These are phyloP conservation scores for Exophiala spinifera DNA, from an alignment of 2,329 filamentous ascomycete species.

Conservation along the genomic window DNA sequence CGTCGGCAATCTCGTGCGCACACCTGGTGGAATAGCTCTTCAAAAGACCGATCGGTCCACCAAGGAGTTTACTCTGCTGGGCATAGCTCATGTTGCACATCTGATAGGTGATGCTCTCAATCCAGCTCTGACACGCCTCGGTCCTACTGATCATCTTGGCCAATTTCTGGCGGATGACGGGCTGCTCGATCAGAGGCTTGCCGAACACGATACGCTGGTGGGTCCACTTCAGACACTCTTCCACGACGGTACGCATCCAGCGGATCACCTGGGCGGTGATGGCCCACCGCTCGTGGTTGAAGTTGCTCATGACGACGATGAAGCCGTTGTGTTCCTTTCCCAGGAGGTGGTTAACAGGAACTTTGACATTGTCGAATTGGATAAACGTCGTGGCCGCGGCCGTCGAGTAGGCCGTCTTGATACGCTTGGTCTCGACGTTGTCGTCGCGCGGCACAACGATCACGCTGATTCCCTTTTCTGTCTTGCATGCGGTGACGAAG, in stretches of 20 bases:
- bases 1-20: conserved; percentile 67
- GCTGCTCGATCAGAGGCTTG: conserved; percentile 68
- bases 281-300: conserved; percentile 74
- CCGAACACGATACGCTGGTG: conserved; percentile 74
- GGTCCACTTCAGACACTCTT: conserved; percentile 69
- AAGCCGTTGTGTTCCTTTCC: conserved; percentile 69
- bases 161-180: conserved; percentile 68
- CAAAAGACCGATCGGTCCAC: conserved; percentile 67
- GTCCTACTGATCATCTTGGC: conserved; percentile 67
- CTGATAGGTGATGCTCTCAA: conserved; percentile 37
- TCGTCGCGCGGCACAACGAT: conserved; percentile 66
- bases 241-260: conserved; percentile 58
- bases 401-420: conserved; percentile 65
- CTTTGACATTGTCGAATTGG: conserved; percentile 70
- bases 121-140: conserved; percentile 69
- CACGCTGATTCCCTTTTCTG: conserved; percentile 64
- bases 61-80: conserved; percentile 53
- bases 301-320: conserved; percentile 73
- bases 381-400: conserved; percentile 71
- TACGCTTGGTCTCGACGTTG: conserved; percentile 65
- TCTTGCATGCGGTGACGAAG: conserved; percentile 68
- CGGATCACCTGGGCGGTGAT: conserved; percentile 65
- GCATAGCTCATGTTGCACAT: conserved; percentile 55
- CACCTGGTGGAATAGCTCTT: conserved; percentile 73
- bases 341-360: conserved; percentile 67